These are phyloP conservation scores for Pichia thaimueangensis DNA, from an alignment of 805 yeast species.

Conservation along the genomic window DNA sequence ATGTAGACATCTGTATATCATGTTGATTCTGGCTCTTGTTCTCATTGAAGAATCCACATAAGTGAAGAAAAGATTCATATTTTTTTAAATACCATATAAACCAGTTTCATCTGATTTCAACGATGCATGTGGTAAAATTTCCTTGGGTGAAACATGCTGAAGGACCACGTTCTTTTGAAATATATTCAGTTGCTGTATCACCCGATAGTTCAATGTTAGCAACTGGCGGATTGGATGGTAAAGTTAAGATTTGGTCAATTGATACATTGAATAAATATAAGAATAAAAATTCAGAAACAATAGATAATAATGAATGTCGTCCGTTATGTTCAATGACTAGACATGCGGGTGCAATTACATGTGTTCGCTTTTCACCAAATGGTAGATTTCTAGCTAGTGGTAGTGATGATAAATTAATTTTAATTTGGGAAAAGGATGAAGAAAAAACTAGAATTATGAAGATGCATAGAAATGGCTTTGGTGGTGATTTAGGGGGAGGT, in stretches of 20 bases:
- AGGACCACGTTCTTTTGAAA: slow-evolving; percentile 74
- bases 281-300: slow-evolving; percentile 14
- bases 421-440: slow-evolving; percentile 92
- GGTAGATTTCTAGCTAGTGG: slow-evolving; percentile 91
- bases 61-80: too few species aligned
- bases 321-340: slow-evolving; percentile 89
- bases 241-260: slow-evolving; percentile 82
- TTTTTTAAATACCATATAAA: too few species aligned
- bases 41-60: too few species aligned
- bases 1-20: too few species aligned
- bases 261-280: slow-evolving; percentile 44
- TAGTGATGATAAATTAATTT: slow-evolving; percentile 84
- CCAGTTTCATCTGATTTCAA: too few species aligned
- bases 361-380: slow-evolving; percentile 86
- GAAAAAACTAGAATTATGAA: slow-evolving; percentile 41
- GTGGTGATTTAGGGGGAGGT: not conserved
- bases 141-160: slow-evolving; percentile 73
- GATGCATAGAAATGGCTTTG: slow-evolving; percentile 18
- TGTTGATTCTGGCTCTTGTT: too few species aligned
- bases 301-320: slow-evolving; percentile 31
- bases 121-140: slow-evolving; percentile 56
- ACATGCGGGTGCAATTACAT: slow-evolving; percentile 95
- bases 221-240: slow-evolving; percentile 92
- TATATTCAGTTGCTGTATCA: slow-evolving; percentile 75
- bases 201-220: slow-evolving; percentile 83